Percentiles rank a stretch among this genome's conserved stretches.
These are phyloP conservation scores for Trichopus zeylanicus DNA, from an alignment of 116 monocot genomes.

Conservation along the genomic window DNA sequence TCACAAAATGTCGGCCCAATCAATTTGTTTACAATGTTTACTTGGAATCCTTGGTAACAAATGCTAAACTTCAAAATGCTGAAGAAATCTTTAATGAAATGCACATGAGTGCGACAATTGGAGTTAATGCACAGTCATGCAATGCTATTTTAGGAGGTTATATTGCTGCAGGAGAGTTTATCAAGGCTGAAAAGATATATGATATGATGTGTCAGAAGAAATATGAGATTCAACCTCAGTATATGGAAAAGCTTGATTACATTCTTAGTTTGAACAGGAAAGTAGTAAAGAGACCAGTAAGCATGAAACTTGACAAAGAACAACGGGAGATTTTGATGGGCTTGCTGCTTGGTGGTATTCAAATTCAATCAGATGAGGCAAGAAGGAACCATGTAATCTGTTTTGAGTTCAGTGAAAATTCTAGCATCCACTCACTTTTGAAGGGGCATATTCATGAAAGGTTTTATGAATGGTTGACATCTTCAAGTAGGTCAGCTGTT, in stretches of 20 bases:
- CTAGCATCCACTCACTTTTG: constrained; percentile 46
- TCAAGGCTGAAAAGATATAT: constrained; percentile 63
- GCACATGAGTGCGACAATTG: constrained; percentile 45
- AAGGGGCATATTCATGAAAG: constrained; percentile 57
- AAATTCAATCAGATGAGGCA: constrained; percentile 41
- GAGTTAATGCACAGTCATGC: constrained; percentile 46
- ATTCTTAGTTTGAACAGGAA: constrained; percentile 48
- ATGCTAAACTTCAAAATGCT: constrained; percentile 48
- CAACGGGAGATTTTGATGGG: constrained; percentile 94
- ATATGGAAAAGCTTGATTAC: constrained; percentile 43
- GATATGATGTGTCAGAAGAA: constrained; percentile 83
- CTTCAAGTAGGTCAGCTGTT: constrained; percentile 19
- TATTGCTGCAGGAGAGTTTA: constrained; percentile 47
- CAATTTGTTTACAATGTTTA: constrained; percentile 56
- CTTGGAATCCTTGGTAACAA: constrained; percentile 64
- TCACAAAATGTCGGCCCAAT: constrained; percentile 37
- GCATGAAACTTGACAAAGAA: constrained; percentile 66
- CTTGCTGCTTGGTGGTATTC: constrained; percentile 66
- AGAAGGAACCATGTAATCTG: constrained; percentile 37
- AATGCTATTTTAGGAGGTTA: constrained; percentile 60
- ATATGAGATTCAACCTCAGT: constrained; percentile 50
- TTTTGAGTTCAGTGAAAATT: constrained; percentile 50
- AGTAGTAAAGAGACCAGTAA: constrained; percentile 42
- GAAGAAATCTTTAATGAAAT: constrained; percentile 76
- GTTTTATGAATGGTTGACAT: constrained; percentile 69